A percentile compares a stretch with the other conserved stretches of the same genome.
phyloP scores from a whole-genome alignment of 345 rosid genomes.

The Murraya koenigii region DNA sequence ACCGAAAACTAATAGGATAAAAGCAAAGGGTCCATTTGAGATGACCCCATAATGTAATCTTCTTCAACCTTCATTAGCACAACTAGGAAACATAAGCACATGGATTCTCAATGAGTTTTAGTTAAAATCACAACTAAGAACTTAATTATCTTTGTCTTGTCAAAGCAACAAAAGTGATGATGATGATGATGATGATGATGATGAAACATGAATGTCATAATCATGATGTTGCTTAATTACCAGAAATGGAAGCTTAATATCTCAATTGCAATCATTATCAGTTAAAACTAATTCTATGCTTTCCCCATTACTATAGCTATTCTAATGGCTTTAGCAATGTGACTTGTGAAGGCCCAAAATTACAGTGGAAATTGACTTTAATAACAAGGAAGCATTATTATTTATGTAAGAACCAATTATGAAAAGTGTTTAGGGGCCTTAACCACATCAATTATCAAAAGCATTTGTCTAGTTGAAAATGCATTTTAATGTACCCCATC shows the following conservation, averaged over 20 bases:
- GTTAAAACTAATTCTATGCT: not conserved
- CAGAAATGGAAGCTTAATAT: conserved; percentile 36
- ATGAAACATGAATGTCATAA: conserved; percentile 11
- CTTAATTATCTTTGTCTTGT: conserved; percentile 25
- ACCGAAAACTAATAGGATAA: not conserved
- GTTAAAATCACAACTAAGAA: conserved; percentile 30
- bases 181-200: conserved; percentile 25
- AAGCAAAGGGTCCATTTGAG: conserved; percentile 3
- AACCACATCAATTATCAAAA: conserved; percentile 23
- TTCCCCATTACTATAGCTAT: not conserved
- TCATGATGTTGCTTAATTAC: conserved; percentile 25
- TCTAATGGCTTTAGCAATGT: not conserved
- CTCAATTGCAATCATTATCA: conserved; percentile 30
- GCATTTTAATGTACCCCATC: conserved; percentile 18
- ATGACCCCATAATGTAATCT: conserved; percentile 11
- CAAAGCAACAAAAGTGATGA: conserved; percentile 18
- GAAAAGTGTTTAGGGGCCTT: conserved; percentile 18
- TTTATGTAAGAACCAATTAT: conserved; percentile 11
- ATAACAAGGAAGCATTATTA: conserved; percentile 22
- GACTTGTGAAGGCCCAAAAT: not conserved
- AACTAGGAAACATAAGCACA: conserved; percentile 44
- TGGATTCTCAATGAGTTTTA: conserved; percentile 25
- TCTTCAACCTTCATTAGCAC: conserved; percentile 30
- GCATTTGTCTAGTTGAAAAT: conserved; percentile 25
- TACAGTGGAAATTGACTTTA: conserved; percentile 29